Percentiles rank a stretch among this genome's conserved stretches.
Conservation (phyloP, 2,329 filamentous ascomycete genomes). For the Apiospora saccharicola region DNA sequence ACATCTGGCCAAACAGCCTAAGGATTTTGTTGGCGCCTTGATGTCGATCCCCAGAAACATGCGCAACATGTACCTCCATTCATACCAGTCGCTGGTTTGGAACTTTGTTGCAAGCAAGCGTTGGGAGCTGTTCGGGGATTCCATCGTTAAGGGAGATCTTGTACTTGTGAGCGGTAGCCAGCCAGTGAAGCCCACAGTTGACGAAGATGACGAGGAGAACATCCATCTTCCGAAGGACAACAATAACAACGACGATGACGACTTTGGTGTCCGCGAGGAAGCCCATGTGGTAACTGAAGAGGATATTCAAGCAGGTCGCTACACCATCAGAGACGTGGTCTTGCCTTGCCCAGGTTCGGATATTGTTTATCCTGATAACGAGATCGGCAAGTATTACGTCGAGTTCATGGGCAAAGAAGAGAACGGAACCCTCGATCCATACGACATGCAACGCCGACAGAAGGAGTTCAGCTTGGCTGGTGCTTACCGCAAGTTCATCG, state of each 20-base stretch:
- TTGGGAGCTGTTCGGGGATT: conserved; percentile 76
- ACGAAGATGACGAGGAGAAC: conserved; percentile 69
- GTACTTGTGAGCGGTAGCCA: conserved; percentile 61
- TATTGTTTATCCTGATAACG: conserved; percentile 84
- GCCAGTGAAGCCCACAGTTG: conserved; percentile 43
- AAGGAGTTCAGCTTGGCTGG: conserved; percentile 90
- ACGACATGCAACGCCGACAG: conserved; percentile 85
- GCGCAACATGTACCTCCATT: conserved; percentile 94
- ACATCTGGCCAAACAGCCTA: conserved; percentile 67
- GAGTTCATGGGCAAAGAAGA: conserved; percentile 83
- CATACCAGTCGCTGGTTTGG: conserved; percentile 95
- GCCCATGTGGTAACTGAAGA: conserved; percentile 72
- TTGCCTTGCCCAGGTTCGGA: conserved; percentile 93
- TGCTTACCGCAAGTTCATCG: conserved; percentile 85
- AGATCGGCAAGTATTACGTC: conserved; percentile 82
- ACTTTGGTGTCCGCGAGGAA: conserved; percentile 52
- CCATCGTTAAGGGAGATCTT: conserved; percentile 85
- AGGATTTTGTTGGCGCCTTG: conserved; percentile 83
- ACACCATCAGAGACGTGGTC: conserved; percentile 86
- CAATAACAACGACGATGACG: conserved; percentile 51
- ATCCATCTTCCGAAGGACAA: conserved; percentile 59
- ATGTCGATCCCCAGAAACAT: conserved; percentile 81
- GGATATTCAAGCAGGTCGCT: conserved; percentile 80
- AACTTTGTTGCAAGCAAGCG: conserved; percentile 84
- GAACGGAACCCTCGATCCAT: conserved; percentile 82